A percentile compares a stretch with the other conserved stretches of the same genome.
phyloP scores from a whole-genome alignment of 352 stramenopile species.

The Pelagophyceae sp. region DNA sequence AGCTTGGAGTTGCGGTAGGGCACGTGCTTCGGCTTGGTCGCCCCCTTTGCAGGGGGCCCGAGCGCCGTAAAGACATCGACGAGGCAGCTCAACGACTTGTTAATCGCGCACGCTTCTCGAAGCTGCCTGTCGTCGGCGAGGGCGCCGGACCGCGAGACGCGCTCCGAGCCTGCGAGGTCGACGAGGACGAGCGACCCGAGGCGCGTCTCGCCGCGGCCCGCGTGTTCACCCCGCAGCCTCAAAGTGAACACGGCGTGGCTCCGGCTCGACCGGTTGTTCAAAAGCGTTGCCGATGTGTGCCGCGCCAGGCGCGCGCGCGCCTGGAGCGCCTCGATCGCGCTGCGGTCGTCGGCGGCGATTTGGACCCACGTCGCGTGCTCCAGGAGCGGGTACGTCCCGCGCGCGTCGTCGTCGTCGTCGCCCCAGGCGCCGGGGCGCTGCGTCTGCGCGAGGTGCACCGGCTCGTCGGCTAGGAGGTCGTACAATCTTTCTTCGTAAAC shows the following conservation, averaged over 20 bases:
- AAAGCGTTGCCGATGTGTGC: conserved; percentile 76
- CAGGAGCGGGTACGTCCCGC: neutral
- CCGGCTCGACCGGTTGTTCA: conserved; percentile 88
- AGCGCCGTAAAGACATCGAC: conserved; percentile 97
- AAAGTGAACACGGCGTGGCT: conserved; percentile 97
- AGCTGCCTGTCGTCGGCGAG: conserved; percentile 77
- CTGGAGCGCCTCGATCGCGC: neutral
- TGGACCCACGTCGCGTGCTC: neutral
- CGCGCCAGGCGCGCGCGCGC: conserved; percentile 27
- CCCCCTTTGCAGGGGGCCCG: conserved; percentile 26
- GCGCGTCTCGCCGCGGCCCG: conserved; percentile 61
- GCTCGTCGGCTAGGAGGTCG: conserved; percentile 55
- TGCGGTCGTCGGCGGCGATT: neutral
- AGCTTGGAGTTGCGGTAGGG: conserved; percentile 98
- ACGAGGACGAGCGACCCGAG: conserved; percentile 79
- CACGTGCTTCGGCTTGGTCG: conserved; percentile 58
- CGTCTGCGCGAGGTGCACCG: neutral
- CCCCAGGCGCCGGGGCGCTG: neutral
- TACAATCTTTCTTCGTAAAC: conserved; percentile 84
- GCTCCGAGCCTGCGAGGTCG: conserved; percentile 91
- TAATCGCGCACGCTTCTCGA: conserved; percentile 88
- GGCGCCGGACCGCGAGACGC: conserved; percentile 67
- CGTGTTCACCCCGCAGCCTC: conserved; percentile 65
- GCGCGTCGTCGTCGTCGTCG: neutral
- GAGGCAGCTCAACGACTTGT: conserved; percentile 90